A percentile compares a stretch with the other conserved stretches of the same genome.
Conservation (phyloP, 2,329 filamentous ascomycete species). For the Pestalotiopsis sp. region DNA sequence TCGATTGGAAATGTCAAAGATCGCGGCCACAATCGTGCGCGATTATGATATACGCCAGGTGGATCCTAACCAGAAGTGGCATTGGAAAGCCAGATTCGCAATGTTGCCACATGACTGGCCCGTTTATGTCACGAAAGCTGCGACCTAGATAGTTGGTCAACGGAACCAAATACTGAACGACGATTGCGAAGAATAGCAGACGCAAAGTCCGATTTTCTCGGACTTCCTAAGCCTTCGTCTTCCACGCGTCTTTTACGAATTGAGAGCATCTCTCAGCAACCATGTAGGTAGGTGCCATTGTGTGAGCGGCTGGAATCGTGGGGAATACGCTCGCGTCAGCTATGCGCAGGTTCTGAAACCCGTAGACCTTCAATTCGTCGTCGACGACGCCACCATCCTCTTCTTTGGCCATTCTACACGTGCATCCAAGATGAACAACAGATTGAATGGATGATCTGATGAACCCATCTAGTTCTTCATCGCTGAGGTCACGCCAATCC, state of each 20-base stretch:
- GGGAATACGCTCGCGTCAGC: constrained; percentile 45
- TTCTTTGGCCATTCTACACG: constrained; percentile 40
- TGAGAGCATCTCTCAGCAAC: constrained; percentile 37
- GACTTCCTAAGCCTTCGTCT: neutral
- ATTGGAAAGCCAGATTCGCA: constrained; percentile 17
- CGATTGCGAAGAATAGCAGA: neutral
- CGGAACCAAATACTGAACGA: neutral
- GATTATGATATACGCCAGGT: constrained; percentile 20
- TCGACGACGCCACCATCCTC: constrained; percentile 39
- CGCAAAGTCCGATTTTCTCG: too few relatives aligned
- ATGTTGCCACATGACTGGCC: constrained; percentile 18
- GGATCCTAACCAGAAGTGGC: constrained; percentile 17
- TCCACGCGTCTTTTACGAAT: constrained; percentile 15
- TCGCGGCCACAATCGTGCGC: constrained; percentile 18
- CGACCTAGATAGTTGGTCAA: neutral
- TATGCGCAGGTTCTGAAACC: constrained; percentile 40
- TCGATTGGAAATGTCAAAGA: constrained; percentile 20
- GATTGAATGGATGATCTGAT: constrained; percentile 18
- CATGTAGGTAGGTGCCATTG: constrained; percentile 50
- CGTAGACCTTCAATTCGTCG: constrained; percentile 39
- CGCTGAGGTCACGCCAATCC: constrained; percentile 27
- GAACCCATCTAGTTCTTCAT: constrained; percentile 32
- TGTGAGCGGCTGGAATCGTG: constrained; percentile 44
- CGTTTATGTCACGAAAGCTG: constrained; percentile 11
- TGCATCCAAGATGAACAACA: constrained; percentile 39